These are phyloP conservation scores for Nitzschia inconspicua DNA, from an alignment of 108 stramenopile species.

Conservation along the genomic window DNA sequence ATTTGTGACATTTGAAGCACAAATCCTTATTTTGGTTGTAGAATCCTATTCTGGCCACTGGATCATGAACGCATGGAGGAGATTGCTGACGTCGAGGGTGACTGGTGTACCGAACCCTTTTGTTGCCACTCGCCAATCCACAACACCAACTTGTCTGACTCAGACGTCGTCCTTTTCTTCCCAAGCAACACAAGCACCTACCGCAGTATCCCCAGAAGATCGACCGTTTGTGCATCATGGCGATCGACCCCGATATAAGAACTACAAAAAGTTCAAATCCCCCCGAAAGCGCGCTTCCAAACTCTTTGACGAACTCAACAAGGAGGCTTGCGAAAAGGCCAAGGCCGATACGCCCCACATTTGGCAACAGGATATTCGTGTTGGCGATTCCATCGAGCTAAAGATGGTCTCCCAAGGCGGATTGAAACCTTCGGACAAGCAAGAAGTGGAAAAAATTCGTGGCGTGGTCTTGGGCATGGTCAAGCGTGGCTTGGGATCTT, in stretches of 20 bases:
- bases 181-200: no score
- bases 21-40: no score
- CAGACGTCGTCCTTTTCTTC: no score
- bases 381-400: conserved; percentile 81
- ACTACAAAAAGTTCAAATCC: conserved; percentile 69
- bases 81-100: no score
- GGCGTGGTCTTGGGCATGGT: conserved; percentile 75
- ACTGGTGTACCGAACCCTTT: no score
- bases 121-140: no score
- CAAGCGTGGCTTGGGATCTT: conserved; percentile 60
- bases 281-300: conserved; percentile 81
- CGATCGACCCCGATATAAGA: conserved; percentile 34
- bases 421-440: conserved; percentile 37
- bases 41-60: no score
- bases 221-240: conserved; percentile 50
- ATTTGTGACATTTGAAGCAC: no score
- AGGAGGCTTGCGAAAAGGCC: conserved; percentile 45
- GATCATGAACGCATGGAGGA: no score
- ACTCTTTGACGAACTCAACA: conserved; percentile 51
- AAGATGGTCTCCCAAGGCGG: conserved; percentile 64
- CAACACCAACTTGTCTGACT: no score
- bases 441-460: conserved; percentile 59
- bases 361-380: conserved; percentile 48
- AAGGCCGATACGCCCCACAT: conserved; percentile 57
- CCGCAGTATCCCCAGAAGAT: conserved; percentile 24